Base-by-base conservation (phyloP, 2,329 filamentous ascomycete species). In the Teratosphaeria gauchensis region DNA sequence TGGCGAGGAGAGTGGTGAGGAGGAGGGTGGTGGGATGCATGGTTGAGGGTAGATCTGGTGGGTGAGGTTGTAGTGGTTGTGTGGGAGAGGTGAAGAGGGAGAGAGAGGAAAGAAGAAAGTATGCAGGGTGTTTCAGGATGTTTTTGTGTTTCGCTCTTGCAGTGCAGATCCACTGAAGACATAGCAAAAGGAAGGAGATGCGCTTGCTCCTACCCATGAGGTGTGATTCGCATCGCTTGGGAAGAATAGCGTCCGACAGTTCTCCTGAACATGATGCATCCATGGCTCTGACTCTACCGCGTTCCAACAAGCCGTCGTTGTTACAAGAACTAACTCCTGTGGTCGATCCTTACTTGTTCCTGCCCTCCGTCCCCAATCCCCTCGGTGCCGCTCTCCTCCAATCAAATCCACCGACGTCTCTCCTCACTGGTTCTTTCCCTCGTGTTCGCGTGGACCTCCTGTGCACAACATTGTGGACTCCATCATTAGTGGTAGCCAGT, bases 1-100 rank as follows among this genome's bases (percentile, higher is more conserved):
- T 51, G 33, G 64, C 38, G 55, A 61, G 55, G 24, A 63, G 38
- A 38, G 59, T 24, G 52, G 57, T 42, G 55, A 62, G 11, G 30
- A 54, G 38, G 46, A 58, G 42, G 53, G 19, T 9, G 24, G 54
- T 28, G 24, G 35, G 42, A 55, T 55, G 54, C 62, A 62, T 62
- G 3, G 51, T 60, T 21, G 56, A 2, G 14, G 51, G 38, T 31
- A 4, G 48, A 33, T 55, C 31, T 14, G 48, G 11, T 31, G 35
- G 56, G 14, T 53, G 56, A 24, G 24, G n/a, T 53, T 11, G 21
- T 30, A 30, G 35, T 56, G 55, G n/a, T 31, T 7, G 9, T 56
- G n/a, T 32, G 48, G 24, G 24, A 28, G 7, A 2, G 19, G 52
- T 54, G 21, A 12, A n/a, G 28, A 3, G 16, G 21, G 52, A 8